Percentiles rank a stretch among this genome's conserved stretches.
Evolutionary conservation across 169 alveolate genomes (phyloP).

Genomic region (Cyclospora cayetanensis): DNA sequence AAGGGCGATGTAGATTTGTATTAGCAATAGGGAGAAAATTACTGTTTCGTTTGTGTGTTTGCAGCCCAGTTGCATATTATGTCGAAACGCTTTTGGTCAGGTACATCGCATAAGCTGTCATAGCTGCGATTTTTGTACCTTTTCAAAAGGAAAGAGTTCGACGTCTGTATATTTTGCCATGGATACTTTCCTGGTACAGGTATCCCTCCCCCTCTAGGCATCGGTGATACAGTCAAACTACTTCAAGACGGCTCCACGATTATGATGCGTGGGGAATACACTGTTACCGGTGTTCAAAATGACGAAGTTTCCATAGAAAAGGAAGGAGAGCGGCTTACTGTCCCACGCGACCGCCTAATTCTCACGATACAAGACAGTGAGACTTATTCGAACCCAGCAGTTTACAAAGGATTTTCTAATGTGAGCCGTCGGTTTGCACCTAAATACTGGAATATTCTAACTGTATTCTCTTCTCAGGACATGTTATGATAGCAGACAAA

Average conservation of each 20-base stretch:
- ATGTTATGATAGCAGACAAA: not conserved
- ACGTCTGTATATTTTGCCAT: too few species aligned
- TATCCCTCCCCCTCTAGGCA: slow-evolving; percentile 27
- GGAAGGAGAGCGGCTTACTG: not conserved
- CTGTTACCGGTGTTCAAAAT: slow-evolving; percentile 18
- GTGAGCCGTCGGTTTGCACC: not conserved
- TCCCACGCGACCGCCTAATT: slow-evolving; percentile 5
- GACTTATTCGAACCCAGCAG: not conserved
- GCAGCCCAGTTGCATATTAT: slow-evolving; percentile 12
- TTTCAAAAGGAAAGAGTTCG: too few species aligned
- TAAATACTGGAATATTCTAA: not conserved
- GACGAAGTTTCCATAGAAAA: not conserved
- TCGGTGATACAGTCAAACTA: slow-evolving; percentile 38
- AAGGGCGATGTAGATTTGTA: not conserved
- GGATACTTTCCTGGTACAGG: not conserved
- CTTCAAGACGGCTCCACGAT: slow-evolving; percentile 3
- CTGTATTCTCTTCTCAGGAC: not conserved
- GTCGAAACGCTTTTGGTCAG: slow-evolving; percentile 59
- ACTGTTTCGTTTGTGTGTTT: not conserved
- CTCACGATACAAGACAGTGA: slow-evolving; percentile 14
- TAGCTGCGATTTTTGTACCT: too few species aligned
- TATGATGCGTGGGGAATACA: not conserved
- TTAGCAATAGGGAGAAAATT: too few species aligned
- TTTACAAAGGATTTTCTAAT: not conserved
- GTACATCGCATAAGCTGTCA: not conserved